Evolutionary conservation across 495 filamentous ascomycete species (phyloP).

Genomic region (Neurospora africana): DNA sequence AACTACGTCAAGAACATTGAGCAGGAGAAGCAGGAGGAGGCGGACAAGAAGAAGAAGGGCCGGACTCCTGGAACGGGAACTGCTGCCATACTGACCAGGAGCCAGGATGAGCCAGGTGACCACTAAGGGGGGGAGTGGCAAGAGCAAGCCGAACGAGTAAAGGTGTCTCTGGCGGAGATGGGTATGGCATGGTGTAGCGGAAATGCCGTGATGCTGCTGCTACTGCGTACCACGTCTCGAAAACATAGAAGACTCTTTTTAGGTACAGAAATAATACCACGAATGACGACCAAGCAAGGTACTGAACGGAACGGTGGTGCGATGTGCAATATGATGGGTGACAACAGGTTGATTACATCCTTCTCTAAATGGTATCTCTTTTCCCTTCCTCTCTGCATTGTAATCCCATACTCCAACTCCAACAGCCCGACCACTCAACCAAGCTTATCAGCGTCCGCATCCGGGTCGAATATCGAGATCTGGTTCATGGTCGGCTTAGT

Average conservation of each 20-base stretch:
- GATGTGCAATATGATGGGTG: neutral
- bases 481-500: constrained; percentile 41
- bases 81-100: constrained; percentile 65
- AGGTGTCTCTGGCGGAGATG: neutral
- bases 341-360: neutral
- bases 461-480: constrained; percentile 47
- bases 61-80: constrained; percentile 65
- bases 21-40: constrained; percentile 97
- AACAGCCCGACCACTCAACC: constrained; percentile 37
- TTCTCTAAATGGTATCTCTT: neutral
- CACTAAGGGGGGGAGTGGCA: constrained; percentile 8
- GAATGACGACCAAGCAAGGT: neutral
- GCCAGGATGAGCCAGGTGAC: constrained; percentile 35
- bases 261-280: neutral
- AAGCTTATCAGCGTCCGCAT: constrained; percentile 60
- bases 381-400: neutral
- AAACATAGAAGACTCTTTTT: neutral
- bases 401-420: neutral
- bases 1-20: constrained; percentile 96
- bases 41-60: constrained; percentile 87
- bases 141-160: neutral
- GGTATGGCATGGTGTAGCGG: neutral
- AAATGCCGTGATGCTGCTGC: neutral
- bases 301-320: neutral
- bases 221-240: neutral